Evolutionary conservation across 2,329 filamentous ascomycete species (phyloP), one percentile per base, ranked within the genome.

Genomic region (Colletotrichum echinochloae): DNA sequence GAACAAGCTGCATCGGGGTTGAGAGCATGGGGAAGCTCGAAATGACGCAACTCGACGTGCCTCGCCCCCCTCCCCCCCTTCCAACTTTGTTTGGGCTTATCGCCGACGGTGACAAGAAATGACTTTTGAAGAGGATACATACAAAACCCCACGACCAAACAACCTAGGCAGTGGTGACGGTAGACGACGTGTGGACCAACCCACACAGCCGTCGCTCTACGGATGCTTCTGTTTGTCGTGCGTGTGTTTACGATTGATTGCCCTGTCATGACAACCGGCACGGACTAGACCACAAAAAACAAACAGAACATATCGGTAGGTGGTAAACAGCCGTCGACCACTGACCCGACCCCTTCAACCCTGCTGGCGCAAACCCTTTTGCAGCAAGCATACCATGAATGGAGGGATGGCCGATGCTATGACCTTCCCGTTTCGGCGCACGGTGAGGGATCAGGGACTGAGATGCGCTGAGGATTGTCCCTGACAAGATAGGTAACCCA

Each of bases 211-310:
- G 35, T 2, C 41, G 20, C 20, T n/a, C 41, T 46, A n/a, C 20
- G 8, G 4, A 46, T 11, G 9, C 11, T 20, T 12, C 44, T 46
- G n/a, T 35, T 4, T n/a, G n/a, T 16, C 54, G 52, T 39, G 44
- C 28, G 44, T 20, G 26, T 39, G 18, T 12, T 20, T 44, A 8
- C 18, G 0, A 44, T 46, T 46, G 14, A 26, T n/a, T 64, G 35
- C 30, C 57, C 49, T 70, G 49, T 46, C 41, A 52, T 66, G 56
- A 51, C 49, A 70, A 70, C 49, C 56, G 46, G 23, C 20, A 12
- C 44, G 8, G 44, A n/a, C 41, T 33, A 16, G 20, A n/a, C n/a
- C n/a, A n/a, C n/a, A n/a, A 6, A 14, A 60, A 66, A 56, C 26
- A 61, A 57, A 70, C 63, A 66, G 54, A 57, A 39, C n/a, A 60